Conservation (phyloP, 768 basidiomycete genomes). For the Myochromella boudieri region DNA sequence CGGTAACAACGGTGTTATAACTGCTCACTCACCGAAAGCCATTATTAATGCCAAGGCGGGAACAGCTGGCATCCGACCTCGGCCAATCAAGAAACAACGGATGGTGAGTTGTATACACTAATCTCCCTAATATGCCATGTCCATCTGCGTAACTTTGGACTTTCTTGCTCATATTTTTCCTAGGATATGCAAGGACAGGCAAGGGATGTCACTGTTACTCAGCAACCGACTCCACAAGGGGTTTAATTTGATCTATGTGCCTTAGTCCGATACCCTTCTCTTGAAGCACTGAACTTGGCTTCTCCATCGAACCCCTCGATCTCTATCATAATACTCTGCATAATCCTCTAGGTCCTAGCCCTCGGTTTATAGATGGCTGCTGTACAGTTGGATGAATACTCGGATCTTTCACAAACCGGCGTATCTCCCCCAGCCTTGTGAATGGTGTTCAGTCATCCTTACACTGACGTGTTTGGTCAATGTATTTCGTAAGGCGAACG, state of each 20-base stretch:
- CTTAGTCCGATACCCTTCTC: not conserved
- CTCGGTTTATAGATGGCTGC: too few species aligned
- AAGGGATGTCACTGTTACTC: conserved; percentile 60
- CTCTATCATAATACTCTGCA: not conserved
- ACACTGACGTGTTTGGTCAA: too few species aligned
- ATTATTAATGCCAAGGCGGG: conserved; percentile 59
- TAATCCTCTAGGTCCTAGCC: too few species aligned
- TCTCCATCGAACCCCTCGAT: too few species aligned
- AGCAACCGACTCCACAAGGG: conserved; percentile 74
- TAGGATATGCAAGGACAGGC: conserved; percentile 69
- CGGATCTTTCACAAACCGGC: too few species aligned
- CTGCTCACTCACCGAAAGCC: conserved; percentile 27
- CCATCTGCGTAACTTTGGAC: not conserved
- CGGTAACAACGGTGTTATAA: conserved; percentile 18
- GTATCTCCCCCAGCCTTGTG: not conserved
- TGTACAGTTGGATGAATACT: too few species aligned
- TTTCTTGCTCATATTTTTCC: not conserved
- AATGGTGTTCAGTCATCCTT: too few species aligned
- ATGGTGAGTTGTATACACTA: conserved; percentile 47
- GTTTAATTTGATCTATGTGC: conserved; percentile 33
- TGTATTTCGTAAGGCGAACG: too few species aligned
- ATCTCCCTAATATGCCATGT: conserved; percentile 11
- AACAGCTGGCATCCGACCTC: conserved; percentile 53
- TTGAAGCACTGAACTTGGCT: not conserved
- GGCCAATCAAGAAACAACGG: conserved; percentile 75